A percentile compares a stretch with the other conserved stretches of the same genome.
phyloP scores from a whole-genome alignment of 176 grass and related monocot genomes.

The Saccharum officinarum region DNA sequence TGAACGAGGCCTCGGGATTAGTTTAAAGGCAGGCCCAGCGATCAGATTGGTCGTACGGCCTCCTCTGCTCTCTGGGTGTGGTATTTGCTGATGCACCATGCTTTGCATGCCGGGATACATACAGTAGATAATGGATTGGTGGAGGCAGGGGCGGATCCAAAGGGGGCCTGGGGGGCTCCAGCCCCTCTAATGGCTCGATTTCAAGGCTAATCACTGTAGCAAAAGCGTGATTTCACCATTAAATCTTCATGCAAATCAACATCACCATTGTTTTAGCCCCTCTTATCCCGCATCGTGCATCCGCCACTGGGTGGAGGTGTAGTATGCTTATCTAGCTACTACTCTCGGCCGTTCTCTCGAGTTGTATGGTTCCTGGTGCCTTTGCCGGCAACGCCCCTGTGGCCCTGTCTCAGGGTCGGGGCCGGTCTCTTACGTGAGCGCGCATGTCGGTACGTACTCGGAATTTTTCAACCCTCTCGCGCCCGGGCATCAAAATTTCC shows the following conservation, averaged over 20 bases:
- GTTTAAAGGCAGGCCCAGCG: not conserved
- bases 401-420: not conserved
- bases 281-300: too few species aligned
- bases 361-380: not conserved
- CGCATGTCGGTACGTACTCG: not conserved
- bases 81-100: conserved; percentile 8
- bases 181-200: too few species aligned
- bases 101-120: not conserved
- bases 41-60: not conserved
- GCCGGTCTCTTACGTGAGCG: not conserved
- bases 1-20: not conserved
- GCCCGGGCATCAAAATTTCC: not conserved
- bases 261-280: too few species aligned
- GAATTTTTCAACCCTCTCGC: not conserved
- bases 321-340: not conserved
- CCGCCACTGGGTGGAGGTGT: not conserved
- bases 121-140: too few species aligned
- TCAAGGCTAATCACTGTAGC: too few species aligned
- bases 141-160: too few species aligned
- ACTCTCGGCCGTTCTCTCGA: not conserved
- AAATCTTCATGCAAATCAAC: too few species aligned
- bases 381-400: conserved; percentile 3
- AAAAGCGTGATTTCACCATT: too few species aligned
- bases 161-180: too few species aligned
- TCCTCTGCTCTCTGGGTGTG: not conserved